Evolutionary conservation across 2,329 filamentous ascomycete species (phyloP).

Genomic region (Arthrinium puccinioides): DNA sequence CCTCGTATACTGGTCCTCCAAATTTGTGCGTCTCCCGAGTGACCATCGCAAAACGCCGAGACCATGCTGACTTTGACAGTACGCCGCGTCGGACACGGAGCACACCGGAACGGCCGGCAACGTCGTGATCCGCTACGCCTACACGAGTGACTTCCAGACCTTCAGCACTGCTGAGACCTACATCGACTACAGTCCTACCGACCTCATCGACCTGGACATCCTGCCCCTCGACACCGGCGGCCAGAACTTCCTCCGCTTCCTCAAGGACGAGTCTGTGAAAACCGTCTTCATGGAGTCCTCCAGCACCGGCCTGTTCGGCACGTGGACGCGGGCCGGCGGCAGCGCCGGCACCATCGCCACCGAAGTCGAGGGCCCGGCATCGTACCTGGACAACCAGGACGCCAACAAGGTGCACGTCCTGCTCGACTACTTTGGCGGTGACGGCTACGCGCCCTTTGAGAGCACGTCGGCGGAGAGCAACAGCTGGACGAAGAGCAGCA

Average conservation of each 20-base stretch:
- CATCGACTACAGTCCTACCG: conserved; percentile 37
- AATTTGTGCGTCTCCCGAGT: conserved; percentile 27
- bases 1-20: conserved; percentile 39
- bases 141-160: conserved; percentile 47
- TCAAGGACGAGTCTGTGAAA: conserved; percentile 47
- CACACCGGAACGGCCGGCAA: conserved; percentile 40
- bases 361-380: conserved; percentile 36
- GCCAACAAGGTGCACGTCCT: conserved; percentile 35
- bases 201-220: conserved; percentile 52
- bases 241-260: conserved; percentile 41
- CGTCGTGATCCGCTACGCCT: conserved; percentile 43
- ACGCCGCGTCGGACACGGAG: conserved; percentile 34
- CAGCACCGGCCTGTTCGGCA: conserved; percentile 40
- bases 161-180: conserved; percentile 43
- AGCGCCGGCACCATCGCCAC: conserved; percentile 31
- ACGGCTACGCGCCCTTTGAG: conserved; percentile 44
- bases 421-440: conserved; percentile 39
- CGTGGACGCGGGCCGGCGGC: conserved; percentile 42
- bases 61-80: conserved; percentile 21
- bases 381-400: conserved; percentile 33
- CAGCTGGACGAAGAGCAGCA: conserved; percentile 35
- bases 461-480: conserved; percentile 34
- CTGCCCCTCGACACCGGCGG: conserved; percentile 32
- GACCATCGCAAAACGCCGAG: background rate
- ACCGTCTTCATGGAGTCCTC: conserved; percentile 44